phyloP scores from a whole-genome alignment of 768 basidiomycete species.

The Auricularia sp. region DNA sequence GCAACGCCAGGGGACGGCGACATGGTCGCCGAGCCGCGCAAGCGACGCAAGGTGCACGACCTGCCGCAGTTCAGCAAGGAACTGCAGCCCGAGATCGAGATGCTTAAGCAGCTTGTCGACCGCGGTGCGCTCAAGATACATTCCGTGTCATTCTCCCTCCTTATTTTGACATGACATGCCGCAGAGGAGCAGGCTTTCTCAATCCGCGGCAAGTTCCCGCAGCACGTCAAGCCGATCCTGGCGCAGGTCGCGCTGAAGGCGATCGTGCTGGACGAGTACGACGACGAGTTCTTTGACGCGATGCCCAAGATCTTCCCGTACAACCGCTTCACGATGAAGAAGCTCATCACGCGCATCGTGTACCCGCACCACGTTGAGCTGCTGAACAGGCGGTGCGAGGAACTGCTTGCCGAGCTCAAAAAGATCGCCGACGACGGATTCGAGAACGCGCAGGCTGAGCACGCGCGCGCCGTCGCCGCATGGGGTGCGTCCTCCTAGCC shows the following conservation, averaged over 20 bases:
- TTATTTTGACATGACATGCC: not conserved
- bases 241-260: conserved; percentile 66
- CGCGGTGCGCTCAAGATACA: conserved; percentile 31
- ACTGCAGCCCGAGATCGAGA: conserved; percentile 49
- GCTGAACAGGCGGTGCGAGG: conserved; percentile 57
- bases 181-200: conserved; percentile 48
- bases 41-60: not conserved
- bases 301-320: conserved; percentile 88
- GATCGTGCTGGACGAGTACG: conserved; percentile 76
- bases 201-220: conserved; percentile 69
- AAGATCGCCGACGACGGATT: conserved; percentile 55
- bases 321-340: conserved; percentile 94
- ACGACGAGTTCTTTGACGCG: conserved; percentile 82
- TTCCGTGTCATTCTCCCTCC: not conserved
- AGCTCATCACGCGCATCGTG: conserved; percentile 87
- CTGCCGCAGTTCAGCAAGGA: conserved; percentile 48
- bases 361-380: conserved; percentile 62
- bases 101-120: conserved; percentile 48
- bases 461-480: conserved; percentile 53
- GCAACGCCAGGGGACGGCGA: not conserved
- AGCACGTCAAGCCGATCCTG: conserved; percentile 60
- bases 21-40: not conserved
- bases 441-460: conserved; percentile 61
- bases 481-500: conserved; percentile 45
- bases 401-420: conserved; percentile 52